A percentile compares a stretch with the other conserved stretches of the same genome.
Conservation (phyloP, 495 filamentous ascomycete genomes). For the Letharia lupina region DNA sequence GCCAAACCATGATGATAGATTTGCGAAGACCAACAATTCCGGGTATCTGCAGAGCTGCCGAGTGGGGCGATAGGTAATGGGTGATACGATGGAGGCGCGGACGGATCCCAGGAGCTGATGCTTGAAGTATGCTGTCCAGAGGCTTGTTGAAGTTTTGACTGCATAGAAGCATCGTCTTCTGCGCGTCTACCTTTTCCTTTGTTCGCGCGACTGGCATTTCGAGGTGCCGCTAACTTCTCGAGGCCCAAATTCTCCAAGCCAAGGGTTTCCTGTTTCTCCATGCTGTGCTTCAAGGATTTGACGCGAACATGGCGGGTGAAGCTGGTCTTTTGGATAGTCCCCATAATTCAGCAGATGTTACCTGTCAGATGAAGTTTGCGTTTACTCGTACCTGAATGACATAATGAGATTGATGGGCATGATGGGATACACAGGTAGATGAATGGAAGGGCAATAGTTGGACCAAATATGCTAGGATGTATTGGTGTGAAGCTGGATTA, state of each 20-base stretch:
- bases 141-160: neutral
- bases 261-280: constrained; percentile 18
- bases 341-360: constrained; percentile 2
- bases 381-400: constrained; percentile 9
- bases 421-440: neutral
- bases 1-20: neutral
- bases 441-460: neutral
- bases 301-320: neutral
- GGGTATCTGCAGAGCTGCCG: neutral
- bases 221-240: constrained; percentile 1
- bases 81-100: neutral
- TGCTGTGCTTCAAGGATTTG: neutral
- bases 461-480: neutral
- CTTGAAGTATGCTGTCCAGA: neutral
- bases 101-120: neutral
- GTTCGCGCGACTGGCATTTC: constrained; percentile 4
- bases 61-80: neutral
- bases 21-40: neutral
- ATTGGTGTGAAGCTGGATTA: neutral
- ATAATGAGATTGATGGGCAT: neutral
- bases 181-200: neutral
- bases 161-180: neutral
- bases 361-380: neutral
- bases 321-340: neutral
- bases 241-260: constrained; percentile 12